A percentile compares a stretch with the other conserved stretches of the same genome.
These are phyloP conservation scores for Paradendryphiella salina DNA, from an alignment of 2,329 filamentous ascomycete species.

Conservation along the genomic window DNA sequence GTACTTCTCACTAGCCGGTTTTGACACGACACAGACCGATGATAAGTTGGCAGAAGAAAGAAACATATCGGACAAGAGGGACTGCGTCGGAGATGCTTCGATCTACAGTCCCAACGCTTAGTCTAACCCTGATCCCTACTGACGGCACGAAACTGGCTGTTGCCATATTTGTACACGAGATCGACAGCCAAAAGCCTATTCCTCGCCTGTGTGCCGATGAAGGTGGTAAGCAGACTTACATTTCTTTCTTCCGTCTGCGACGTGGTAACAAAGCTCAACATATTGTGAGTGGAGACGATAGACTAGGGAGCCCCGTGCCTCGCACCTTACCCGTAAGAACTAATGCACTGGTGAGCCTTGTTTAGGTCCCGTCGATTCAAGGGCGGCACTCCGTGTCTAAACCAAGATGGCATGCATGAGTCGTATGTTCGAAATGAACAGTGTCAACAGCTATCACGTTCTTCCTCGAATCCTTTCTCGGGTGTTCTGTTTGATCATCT, in stretches of 20 bases:
- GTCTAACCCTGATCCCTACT: neutral
- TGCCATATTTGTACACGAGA: neutral
- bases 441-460: constrained; percentile 6
- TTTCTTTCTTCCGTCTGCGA: neutral
- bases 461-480: constrained; percentile 18
- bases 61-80: neutral
- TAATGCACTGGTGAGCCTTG: neutral
- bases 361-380: constrained; percentile 3
- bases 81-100: neutral
- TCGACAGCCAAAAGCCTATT: neutral
- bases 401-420: constrained; percentile 1
- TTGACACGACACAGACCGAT: constrained; percentile 1
- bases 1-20: neutral
- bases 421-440: neutral
- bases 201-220: neutral
- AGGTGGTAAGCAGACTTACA: neutral
- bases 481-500: constrained; percentile 33
- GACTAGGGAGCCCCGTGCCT: neutral
- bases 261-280: neutral
- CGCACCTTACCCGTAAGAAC: neutral
- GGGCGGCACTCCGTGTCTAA: neutral
- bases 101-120: neutral
- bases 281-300: constrained; percentile 1
- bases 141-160: neutral
- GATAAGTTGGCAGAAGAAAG: neutral